Conservation (phyloP, 164 flowering plant genomes). For the Buxus sempervirens region DNA sequence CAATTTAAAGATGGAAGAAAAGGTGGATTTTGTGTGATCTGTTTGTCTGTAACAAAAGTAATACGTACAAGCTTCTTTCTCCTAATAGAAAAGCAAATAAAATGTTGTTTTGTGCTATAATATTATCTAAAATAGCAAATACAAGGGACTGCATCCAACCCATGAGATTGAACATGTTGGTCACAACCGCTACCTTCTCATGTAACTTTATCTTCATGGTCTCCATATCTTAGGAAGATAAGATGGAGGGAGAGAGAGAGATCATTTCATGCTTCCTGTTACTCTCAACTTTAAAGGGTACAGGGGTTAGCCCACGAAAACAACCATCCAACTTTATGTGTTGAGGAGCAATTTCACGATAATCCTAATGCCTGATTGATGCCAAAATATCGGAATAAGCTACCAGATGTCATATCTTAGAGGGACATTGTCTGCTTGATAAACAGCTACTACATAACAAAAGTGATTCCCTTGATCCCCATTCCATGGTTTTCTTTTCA, state of each 20-base stretch:
- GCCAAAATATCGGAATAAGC: background rate
- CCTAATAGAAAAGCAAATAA: no score
- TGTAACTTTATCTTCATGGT: no score
- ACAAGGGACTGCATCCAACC: no score
- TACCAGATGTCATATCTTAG: background rate
- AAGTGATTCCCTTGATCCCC: background rate
- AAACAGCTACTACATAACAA: background rate
- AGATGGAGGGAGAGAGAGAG: no score
- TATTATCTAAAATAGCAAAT: no score
- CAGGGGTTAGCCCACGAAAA: background rate
- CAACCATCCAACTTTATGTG: background rate
- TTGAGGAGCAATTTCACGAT: background rate
- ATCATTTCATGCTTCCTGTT: no score
- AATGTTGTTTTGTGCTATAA: no score
- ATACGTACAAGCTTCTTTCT: no score
- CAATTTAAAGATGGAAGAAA: background rate
- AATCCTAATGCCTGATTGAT: background rate
- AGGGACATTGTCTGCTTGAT: background rate
- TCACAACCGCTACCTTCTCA: no score
- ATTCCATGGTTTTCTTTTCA: background rate
- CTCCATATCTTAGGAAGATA: no score
- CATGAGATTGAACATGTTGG: no score
- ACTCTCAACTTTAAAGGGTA: background rate
- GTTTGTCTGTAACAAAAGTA: background rate
- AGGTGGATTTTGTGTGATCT: background rate